A percentile compares a stretch with the other conserved stretches of the same genome.
Evolutionary conservation across 306 rosid genomes (phyloP).

Genomic region (Pyrus pyrifolia): DNA sequence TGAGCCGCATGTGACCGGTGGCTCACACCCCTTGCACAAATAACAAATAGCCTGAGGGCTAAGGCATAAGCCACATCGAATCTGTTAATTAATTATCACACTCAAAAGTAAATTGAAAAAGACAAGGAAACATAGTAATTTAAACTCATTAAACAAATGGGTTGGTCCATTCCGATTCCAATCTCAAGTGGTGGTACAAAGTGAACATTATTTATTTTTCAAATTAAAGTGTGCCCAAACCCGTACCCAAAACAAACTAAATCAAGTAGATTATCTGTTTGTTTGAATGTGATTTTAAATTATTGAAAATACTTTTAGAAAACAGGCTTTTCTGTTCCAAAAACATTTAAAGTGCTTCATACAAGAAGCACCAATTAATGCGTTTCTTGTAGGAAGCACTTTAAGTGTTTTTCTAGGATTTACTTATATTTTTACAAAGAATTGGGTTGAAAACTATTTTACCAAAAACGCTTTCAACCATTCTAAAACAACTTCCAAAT

Average conservation of each 20-base stretch:
- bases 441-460: too few species aligned
- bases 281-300: too few species aligned
- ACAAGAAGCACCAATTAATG: too few species aligned
- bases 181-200: neutral
- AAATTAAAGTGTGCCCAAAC: neutral
- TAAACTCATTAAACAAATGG: neutral
- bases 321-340: too few species aligned
- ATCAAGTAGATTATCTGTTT: too few species aligned
- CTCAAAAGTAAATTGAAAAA: neutral
- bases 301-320: too few species aligned
- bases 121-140: neutral
- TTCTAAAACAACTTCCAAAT: too few species aligned
- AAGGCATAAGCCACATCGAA: neutral
- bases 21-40: neutral
- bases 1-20: neutral
- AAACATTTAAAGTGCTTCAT: too few species aligned
- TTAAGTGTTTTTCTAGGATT: too few species aligned
- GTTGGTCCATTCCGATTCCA: neutral
- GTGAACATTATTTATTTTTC: neutral
- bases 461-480: too few species aligned
- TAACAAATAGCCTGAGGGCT: neutral
- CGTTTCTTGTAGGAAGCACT: rapidly evolving
- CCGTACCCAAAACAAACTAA: neutral
- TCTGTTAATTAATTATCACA: neutral
- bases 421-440: too few species aligned